phyloP scores from a whole-genome alignment of 129 eudicot genomes.

The Saposhnikovia divaricata region DNA sequence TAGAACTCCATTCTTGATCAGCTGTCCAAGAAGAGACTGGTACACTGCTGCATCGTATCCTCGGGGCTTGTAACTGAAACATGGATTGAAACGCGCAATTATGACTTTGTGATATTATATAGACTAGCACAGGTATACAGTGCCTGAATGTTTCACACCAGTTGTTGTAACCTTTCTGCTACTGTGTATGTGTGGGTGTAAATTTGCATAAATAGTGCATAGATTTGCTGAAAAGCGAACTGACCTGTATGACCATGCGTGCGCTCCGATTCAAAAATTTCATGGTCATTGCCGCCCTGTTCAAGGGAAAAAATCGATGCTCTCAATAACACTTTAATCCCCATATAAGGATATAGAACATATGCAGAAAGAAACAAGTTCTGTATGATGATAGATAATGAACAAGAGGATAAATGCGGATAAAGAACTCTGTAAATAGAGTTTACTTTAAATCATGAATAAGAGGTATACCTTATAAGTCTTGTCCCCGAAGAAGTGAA shows the following conservation, averaged over 20 bases:
- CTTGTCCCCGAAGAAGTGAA: slow-evolving; percentile 98
- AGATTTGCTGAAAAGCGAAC: slow-evolving; percentile 15
- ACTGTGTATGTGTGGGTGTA: not conserved
- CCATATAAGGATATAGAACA: not conserved
- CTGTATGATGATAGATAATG: not conserved
- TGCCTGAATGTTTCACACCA: not conserved
- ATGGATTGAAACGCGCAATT: not conserved
- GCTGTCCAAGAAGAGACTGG: slow-evolving; percentile 54
- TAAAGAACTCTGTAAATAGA: not conserved
- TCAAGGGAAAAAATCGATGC: slow-evolving; percentile 11
- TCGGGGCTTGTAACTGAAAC: slow-evolving; percentile 85
- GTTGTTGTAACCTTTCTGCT: not conserved
- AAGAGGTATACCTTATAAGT: slow-evolving; percentile 59
- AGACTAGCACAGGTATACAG: not conserved
- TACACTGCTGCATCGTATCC: slow-evolving; percentile 66
- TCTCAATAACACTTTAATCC: not conserved
- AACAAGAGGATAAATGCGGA: not conserved
- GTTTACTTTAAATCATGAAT: not conserved
- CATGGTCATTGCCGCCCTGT: slow-evolving; percentile 96
- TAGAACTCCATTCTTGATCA: slow-evolving; percentile 13
- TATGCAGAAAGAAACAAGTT: not conserved
- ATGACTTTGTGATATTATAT: not conserved
- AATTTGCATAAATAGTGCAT: not conserved
- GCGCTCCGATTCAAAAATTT: slow-evolving; percentile 72
- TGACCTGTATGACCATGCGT: slow-evolving; percentile 94